These are phyloP conservation scores for Angomonas deanei DNA, from an alignment of 208 protist genomes.

Conservation along the genomic window DNA sequence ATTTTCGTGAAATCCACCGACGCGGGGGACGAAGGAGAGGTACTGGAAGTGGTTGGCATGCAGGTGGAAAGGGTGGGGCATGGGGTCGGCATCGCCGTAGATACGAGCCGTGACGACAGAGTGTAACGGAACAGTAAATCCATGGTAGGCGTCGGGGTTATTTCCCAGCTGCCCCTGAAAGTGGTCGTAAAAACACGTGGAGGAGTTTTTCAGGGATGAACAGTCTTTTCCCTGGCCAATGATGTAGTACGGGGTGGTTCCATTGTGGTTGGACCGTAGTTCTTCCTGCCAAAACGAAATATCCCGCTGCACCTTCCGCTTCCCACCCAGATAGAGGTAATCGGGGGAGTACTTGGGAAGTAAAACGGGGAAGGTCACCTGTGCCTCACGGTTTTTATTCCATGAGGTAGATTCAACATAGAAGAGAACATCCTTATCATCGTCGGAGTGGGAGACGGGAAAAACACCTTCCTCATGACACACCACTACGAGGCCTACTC, in stretches of 20 bases:
- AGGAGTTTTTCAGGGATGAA: slow-evolving; percentile 41
- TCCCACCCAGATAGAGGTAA: slow-evolving; percentile 32
- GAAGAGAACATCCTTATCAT: slow-evolving; percentile 35
- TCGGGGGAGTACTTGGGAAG: slow-evolving; percentile 32
- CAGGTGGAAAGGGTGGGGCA: slow-evolving; percentile 78
- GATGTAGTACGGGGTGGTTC: slow-evolving; percentile 45
- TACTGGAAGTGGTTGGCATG: slow-evolving; percentile 88
- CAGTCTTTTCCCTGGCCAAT: slow-evolving; percentile 70
- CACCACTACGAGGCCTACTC: slow-evolving; percentile 38
- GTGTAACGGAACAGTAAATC: slow-evolving; percentile 65
- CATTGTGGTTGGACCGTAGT: background rate
- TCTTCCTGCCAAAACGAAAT: slow-evolving; percentile 67
- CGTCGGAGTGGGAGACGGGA: slow-evolving; percentile 34
- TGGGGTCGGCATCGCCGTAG: slow-evolving; percentile 60
- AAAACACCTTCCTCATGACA: slow-evolving; percentile 40
- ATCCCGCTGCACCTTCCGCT: slow-evolving; percentile 20
- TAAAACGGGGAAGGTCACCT: slow-evolving; percentile 32
- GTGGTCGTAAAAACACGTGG: slow-evolving; percentile 56
- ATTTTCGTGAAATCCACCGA: slow-evolving; percentile 70
- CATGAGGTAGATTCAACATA: slow-evolving; percentile 28
- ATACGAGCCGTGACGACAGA: slow-evolving; percentile 53
- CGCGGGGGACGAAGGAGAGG: slow-evolving; percentile 56
- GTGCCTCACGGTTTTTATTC: background rate
- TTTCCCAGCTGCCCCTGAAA: slow-evolving; percentile 47
- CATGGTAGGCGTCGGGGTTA: slow-evolving; percentile 28